phyloP scores from a whole-genome alignment of 345 rosid species.

The Raphanus sativus region DNA sequence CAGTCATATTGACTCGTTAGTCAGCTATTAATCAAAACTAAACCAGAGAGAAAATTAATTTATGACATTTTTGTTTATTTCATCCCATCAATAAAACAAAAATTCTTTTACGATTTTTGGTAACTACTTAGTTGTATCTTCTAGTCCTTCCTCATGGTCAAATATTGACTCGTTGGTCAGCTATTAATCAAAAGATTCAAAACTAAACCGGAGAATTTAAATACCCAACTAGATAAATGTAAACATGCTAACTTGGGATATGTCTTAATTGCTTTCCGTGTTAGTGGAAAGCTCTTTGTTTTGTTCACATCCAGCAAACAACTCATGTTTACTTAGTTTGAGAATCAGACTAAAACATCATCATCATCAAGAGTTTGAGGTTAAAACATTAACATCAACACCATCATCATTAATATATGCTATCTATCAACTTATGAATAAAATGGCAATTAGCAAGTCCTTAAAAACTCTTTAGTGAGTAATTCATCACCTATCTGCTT shows the following conservation, averaged over 20 bases:
- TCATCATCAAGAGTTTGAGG: not conserved
- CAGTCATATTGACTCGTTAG: not conserved
- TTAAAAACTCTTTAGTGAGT: not conserved
- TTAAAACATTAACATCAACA: too few relatives aligned
- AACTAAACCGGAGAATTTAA: too few relatives aligned
- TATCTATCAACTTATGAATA: not conserved
- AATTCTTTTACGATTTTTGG: too few relatives aligned
- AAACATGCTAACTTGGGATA: too few relatives aligned
- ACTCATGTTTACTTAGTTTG: not conserved
- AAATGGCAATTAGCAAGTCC: too few relatives aligned
- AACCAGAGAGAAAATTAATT: not conserved
- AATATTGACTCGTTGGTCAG: too few relatives aligned
- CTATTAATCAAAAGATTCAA: too few relatives aligned
- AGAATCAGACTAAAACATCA: not conserved
- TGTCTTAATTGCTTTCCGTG: not conserved
- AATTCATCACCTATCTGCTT: slow-evolving; percentile 17
- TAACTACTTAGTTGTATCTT: too few relatives aligned
- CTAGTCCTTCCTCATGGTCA: too few relatives aligned
- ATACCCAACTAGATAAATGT: too few relatives aligned
- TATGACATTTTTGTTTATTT: too few relatives aligned
- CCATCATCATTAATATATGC: not conserved
- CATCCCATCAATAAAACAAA: too few relatives aligned
- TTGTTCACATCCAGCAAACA: not conserved
- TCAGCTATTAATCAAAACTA: not conserved
- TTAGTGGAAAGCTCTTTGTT: not conserved